Percentiles rank a stretch among this genome's conserved stretches.
These are phyloP conservation scores for Tetrahymena elliotti DNA, from an alignment of 73 alveolate genomes.

Conservation along the genomic window DNA sequence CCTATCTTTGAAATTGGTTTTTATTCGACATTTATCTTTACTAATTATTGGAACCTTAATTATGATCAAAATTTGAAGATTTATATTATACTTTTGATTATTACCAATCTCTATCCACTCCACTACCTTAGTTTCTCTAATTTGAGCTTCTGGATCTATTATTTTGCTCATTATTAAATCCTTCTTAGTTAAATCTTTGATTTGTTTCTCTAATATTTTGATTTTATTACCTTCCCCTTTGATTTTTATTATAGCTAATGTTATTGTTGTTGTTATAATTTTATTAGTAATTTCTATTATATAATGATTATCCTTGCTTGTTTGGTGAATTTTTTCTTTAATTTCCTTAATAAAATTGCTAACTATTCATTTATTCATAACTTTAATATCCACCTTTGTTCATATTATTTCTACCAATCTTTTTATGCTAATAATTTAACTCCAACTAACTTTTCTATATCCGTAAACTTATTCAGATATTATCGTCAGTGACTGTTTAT, in stretches of 20 bases:
- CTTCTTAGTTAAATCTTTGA: not conserved
- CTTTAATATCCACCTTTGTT: not conserved
- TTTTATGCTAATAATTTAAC: not conserved
- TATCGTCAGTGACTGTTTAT: not conserved
- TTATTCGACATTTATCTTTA: not conserved
- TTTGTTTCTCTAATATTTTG: not conserved
- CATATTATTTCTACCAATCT: not conserved
- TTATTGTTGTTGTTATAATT: not conserved
- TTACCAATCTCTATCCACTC: not conserved
- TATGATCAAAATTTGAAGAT: not conserved
- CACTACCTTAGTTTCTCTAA: not conserved
- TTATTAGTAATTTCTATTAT: not conserved
- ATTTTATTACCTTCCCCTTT: not conserved
- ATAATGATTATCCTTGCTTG: not conserved
- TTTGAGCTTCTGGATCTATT: not conserved
- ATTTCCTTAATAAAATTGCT: not conserved
- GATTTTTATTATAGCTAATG: not conserved
- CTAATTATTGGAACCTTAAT: not conserved
- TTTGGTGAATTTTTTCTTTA: not conserved
- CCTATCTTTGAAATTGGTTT: not conserved
- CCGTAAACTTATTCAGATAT: not conserved
- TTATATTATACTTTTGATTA: not conserved
- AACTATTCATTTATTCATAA: not conserved
- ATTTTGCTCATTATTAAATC: not conserved
- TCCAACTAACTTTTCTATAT: no score